A percentile compares a stretch with the other conserved stretches of the same genome.
These are phyloP conservation scores for Serpula lacrymans DNA, from an alignment of 768 basidiomycete genomes.

Conservation along the genomic window DNA sequence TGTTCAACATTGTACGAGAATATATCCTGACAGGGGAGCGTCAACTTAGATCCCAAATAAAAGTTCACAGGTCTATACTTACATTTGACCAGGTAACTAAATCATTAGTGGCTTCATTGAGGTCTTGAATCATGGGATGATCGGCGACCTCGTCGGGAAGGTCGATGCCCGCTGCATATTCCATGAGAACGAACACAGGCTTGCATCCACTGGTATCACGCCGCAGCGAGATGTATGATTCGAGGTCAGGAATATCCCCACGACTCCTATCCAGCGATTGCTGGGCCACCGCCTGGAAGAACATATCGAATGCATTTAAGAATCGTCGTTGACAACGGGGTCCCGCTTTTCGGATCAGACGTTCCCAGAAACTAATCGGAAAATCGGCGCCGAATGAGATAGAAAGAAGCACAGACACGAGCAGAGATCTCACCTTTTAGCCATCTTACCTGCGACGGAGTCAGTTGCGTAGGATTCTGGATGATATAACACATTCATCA, in stretches of 20 bases:
- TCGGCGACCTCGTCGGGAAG: slow-evolving; percentile 44
- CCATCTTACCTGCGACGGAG: slow-evolving; percentile 60
- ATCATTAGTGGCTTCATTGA: slow-evolving; percentile 40
- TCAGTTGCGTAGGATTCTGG: slow-evolving; percentile 46
- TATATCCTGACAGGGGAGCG: slow-evolving; percentile 31
- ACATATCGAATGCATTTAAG: slow-evolving; percentile 29
- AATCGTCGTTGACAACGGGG: slow-evolving; percentile 21
- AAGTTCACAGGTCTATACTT: slow-evolving; percentile 7
- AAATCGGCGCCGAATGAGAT: neutral
- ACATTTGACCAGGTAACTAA: slow-evolving; percentile 38
- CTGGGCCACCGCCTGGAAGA: slow-evolving; percentile 29
- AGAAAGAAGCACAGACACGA: neutral
- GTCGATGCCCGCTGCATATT: slow-evolving; percentile 42
- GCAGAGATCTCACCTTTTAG: slow-evolving; percentile 51
- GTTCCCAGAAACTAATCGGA: neutral
- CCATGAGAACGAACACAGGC: slow-evolving; percentile 40
- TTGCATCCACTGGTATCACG: slow-evolving; percentile 45
- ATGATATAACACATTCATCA: slow-evolving; percentile 62
- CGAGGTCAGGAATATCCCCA: slow-evolving; percentile 32
- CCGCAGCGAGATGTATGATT: slow-evolving; percentile 42
- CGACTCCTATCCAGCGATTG: slow-evolving; percentile 31
- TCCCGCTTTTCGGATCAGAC: neutral
- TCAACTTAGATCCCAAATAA: slow-evolving; percentile 10
- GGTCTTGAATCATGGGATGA: slow-evolving; percentile 36
- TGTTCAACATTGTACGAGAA: slow-evolving; percentile 40